These are phyloP conservation scores for Colletotrichum gigasporum DNA, from an alignment of 2,329 filamentous ascomycete genomes.

Conservation along the genomic window DNA sequence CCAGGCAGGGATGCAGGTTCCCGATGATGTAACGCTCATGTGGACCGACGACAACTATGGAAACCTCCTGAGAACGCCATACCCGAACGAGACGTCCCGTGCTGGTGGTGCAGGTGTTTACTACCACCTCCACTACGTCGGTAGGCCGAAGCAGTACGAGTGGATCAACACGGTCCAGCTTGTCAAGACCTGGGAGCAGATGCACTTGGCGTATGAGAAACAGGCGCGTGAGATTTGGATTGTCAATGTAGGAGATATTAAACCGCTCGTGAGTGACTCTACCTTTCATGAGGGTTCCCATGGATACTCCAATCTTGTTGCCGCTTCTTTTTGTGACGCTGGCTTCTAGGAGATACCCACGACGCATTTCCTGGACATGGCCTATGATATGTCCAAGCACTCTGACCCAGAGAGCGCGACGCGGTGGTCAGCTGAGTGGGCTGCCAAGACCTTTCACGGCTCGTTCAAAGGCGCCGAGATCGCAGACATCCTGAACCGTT, in stretches of 20 bases:
- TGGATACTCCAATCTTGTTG: slow-evolving; percentile 32
- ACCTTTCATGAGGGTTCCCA: too few relatives aligned
- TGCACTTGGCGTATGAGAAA: slow-evolving; percentile 68
- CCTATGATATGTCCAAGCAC: slow-evolving; percentile 56
- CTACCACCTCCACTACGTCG: slow-evolving; percentile 65
- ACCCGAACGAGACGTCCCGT: slow-evolving; percentile 61
- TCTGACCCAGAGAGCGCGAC: slow-evolving; percentile 48
- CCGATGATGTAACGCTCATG: slow-evolving; percentile 69
- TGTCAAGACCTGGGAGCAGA: slow-evolving; percentile 72
- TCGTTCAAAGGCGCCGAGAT: slow-evolving; percentile 43
- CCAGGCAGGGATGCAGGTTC: slow-evolving; percentile 65
- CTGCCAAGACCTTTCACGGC: slow-evolving; percentile 57
- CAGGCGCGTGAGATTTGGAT: slow-evolving; percentile 67
- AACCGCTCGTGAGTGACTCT: slow-evolving; percentile 57
- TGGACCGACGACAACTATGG: slow-evolving; percentile 73
- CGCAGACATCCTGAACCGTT: background rate
- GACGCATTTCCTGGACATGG: slow-evolving; percentile 63
- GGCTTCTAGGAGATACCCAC: slow-evolving; percentile 58
- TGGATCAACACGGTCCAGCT: slow-evolving; percentile 75
- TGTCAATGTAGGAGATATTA: slow-evolving; percentile 72
- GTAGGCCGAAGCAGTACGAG: slow-evolving; percentile 66
- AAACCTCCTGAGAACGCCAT: slow-evolving; percentile 66
- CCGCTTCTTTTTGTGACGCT: too few relatives aligned
- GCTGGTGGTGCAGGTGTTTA: slow-evolving; percentile 68
- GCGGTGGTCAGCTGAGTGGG: slow-evolving; percentile 55